Evolutionary conservation across 768 basidiomycete species (phyloP), one percentile per base, ranked within the genome.

Genomic region (Sarcodon sp.): DNA sequence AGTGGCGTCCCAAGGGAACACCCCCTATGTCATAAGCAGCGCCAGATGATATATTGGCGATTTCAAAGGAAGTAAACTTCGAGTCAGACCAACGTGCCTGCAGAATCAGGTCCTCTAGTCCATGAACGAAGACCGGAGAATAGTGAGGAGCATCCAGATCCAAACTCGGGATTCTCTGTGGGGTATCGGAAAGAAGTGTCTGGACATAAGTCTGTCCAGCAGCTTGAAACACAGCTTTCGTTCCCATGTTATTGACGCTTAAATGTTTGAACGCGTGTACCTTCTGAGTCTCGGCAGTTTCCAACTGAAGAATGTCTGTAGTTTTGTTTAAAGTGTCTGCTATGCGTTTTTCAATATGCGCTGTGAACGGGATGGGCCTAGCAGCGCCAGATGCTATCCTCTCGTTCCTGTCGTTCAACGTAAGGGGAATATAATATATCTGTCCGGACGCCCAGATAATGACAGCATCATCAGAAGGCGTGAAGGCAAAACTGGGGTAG

Each of bases 401-500:
- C 55, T 86, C 84, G 16, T 80, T 78, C 12, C 57, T 57, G 2
- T 54, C 44, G 54, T 82, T 81, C n/a, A 57, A 58, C 4, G 64
- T 53, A 31, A 85, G 63, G 12, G 83, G 82, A 9, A 86, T 69
- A 11, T 65, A 68, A 58, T 77, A 75, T 21, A 86, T 83, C 49
- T 82, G 74, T 2, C 83, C 83, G 1, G 79, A 74, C 4, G 83
- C 80, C 83, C 83, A 86, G 49, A 86, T 79, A 52, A 86, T 69
- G 46, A 86, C 63, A 1, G 74, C 77, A 49, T 72, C 67, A 51
- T 77, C 75, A 13, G 65, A 61, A 0, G 78, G 79, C 0, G 77
- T 71, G 61, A 86, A 86, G 7, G 83, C 70, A 56, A 82, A 87
- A 1, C 81, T 79, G 0, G 83, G 84, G 54, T 87, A 87, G 36